Conservation (phyloP, 2,329 filamentous ascomycete species). For the Cadophora malorum region DNA sequence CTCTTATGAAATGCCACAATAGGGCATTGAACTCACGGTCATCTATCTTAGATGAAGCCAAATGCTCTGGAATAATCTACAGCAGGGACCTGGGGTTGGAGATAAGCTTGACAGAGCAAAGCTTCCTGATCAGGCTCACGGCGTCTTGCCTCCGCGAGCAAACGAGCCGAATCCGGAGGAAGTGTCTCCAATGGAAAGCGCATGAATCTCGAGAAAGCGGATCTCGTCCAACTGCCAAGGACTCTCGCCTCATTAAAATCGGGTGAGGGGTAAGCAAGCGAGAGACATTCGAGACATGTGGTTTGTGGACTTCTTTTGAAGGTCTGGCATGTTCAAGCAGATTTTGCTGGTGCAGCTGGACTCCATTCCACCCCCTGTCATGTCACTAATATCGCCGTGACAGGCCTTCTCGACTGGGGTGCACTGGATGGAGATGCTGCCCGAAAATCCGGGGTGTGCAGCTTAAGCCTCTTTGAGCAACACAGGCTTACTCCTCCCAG, state of each 20-base stretch:
- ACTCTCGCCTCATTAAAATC: constrained; percentile 6
- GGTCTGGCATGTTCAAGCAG: not conserved
- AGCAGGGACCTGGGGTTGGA: constrained; percentile 7
- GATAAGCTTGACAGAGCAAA: constrained; percentile 12
- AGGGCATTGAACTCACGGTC: not conserved
- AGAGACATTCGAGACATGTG: constrained; percentile 5
- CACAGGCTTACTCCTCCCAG: constrained; percentile 23
- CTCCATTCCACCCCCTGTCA: not conserved
- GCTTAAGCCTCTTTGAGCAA: constrained; percentile 25
- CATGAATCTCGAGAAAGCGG: constrained; percentile 13
- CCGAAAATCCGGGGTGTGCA: constrained; percentile 37
- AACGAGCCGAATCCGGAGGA: constrained; percentile 1
- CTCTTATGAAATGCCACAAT: not conserved
- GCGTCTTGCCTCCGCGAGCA: constrained; percentile 6
- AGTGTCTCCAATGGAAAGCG: constrained; percentile 4
- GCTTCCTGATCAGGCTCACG: constrained; percentile 14
- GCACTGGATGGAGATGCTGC: constrained; percentile 30
- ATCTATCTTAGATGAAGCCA: constrained; percentile 12
- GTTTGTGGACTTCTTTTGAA: constrained; percentile 17
- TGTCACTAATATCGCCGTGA: constrained; percentile 10
- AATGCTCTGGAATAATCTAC: constrained; percentile 10
- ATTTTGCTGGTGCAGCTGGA: not conserved
- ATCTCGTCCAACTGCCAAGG: constrained; percentile 18
- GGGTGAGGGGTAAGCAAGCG: constrained; percentile 13
- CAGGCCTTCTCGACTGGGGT: constrained; percentile 13